Conservation (phyloP, 1,139 yeast species). For the Hyphopichia fennica region DNA sequence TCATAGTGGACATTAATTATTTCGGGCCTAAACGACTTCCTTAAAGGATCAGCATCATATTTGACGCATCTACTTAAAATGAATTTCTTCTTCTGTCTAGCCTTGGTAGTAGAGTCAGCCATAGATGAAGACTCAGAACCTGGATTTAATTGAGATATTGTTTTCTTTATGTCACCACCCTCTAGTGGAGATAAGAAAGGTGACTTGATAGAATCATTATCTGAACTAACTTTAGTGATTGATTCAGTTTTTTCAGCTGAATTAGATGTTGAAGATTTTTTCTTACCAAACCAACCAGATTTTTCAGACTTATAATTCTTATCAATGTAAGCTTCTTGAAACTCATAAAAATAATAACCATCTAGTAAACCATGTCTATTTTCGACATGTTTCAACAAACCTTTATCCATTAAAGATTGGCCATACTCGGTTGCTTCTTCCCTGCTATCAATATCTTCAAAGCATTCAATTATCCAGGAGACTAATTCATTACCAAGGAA, state of each 20-base stretch:
- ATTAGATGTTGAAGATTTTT: constrained; percentile 13
- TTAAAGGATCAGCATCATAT: constrained; percentile 74
- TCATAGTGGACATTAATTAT: constrained; percentile 84
- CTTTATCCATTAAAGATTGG: constrained; percentile 67
- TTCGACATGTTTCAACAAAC: constrained; percentile 78
- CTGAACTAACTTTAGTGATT: constrained; percentile 31
- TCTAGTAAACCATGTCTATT: constrained; percentile 80
- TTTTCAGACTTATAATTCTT: constrained; percentile 21
- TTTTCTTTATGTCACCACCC: constrained; percentile 23
- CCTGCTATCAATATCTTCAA: constrained; percentile 74
- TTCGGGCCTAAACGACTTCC: constrained; percentile 76
- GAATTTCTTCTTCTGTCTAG: constrained; percentile 24
- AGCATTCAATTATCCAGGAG: constrained; percentile 76
- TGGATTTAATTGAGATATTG: constrained; percentile 16
- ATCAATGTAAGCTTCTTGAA: constrained; percentile 58
- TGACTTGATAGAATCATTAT: constrained; percentile 27
- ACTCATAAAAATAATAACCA: constrained; percentile 87
- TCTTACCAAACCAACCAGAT: constrained; percentile 37
- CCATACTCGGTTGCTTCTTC: constrained; percentile 86
- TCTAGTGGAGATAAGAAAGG: constrained; percentile 23
- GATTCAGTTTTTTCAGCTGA: constrained; percentile 8
- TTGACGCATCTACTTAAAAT: constrained; percentile 61
- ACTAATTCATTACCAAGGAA: constrained; percentile 86
- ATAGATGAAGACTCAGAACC: constrained; percentile 38
- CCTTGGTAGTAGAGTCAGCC: constrained; percentile 27